Evolutionary conservation across 2,329 filamentous ascomycete genomes (phyloP), one percentile per base, ranked within the genome.

Genomic region (Colletotrichum neosansevieriae): DNA sequence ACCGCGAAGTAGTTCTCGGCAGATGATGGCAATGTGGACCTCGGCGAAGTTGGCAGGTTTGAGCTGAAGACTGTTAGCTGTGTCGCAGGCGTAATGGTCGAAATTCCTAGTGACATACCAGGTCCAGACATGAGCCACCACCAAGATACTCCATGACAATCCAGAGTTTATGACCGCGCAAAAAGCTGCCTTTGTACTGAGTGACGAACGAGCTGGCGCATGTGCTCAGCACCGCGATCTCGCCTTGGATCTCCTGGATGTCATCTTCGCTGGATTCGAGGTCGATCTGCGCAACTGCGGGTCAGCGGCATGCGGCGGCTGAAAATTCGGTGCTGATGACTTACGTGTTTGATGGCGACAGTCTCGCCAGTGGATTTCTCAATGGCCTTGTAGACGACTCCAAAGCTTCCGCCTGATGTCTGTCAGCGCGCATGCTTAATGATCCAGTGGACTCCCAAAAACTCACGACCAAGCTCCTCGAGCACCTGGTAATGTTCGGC

Each of bases 71-170:
- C 38, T 56, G 77, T 83, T 73, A 81, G 80, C 69, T 63, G n/a
- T 21, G 49, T 49, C 36, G 61, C 53, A 60, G 50, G 6, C 19
- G 42, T 56, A 67, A 76, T 54, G 19, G 13, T 13, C 36, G 57
- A 36, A 44, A 70, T 78, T 63, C 38, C n/a, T 38, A n/a, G 38
- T 15, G 32, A 71, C 85, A 75, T 87, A 97, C 93, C 84, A 99
- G 80, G 79, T 99, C 96, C 72, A 98, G 86, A 78, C 96, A 98
- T 17, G 96, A 98, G 45, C 96, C 96, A 71, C 96, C 96, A 6
- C 96, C 96, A 11, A 99, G 84, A 76, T 92, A 99, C 80, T 99
- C 96, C 96, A 99, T 99, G 67, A 98, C 94, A 76, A 99, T 99
- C 96, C 96, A 99, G 84, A 99, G 84, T 82, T 98, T 99, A 78